phyloP scores from a whole-genome alignment of 2,329 filamentous ascomycete species.

The Fusarium globosum region DNA sequence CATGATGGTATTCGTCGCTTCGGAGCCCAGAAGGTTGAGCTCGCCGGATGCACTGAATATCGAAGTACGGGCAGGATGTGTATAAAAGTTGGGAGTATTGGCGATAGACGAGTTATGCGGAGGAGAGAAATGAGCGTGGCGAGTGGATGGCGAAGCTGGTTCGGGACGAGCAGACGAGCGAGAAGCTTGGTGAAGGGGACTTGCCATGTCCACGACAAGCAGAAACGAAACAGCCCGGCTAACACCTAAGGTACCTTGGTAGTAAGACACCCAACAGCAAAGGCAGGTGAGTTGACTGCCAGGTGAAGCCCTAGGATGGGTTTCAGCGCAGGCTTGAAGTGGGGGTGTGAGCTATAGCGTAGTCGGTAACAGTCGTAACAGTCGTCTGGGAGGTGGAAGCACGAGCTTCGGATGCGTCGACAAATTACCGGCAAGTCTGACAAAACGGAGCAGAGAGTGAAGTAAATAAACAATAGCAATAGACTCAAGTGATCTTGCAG shows the following conservation, averaged over 20 bases:
- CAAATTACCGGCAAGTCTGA: conserved; percentile 3
- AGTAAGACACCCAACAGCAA: conserved; percentile 12
- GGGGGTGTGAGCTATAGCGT: conserved; percentile 21
- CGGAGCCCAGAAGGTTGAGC: conserved; percentile 36
- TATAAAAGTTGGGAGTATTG: conserved; percentile 41
- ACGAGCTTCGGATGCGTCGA: conserved; percentile 26
- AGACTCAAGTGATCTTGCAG: conserved; percentile 15
- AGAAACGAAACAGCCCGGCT: conserved; percentile 2
- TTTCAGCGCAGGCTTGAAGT: conserved; percentile 27
- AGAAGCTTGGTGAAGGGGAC: conserved; percentile 40
- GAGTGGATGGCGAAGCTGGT: conserved; percentile 36
- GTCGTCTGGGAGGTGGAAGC: conserved; percentile 24
- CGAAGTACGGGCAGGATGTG: conserved; percentile 49
- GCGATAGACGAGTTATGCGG: conserved; percentile 25
- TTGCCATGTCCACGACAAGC: conserved; percentile 41
- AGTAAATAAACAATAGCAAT: neutral
- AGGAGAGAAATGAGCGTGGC: conserved; percentile 29
- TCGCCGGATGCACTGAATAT: conserved; percentile 63
- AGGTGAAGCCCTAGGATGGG: conserved; percentile 27
- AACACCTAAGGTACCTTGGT: neutral
- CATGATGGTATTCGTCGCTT: conserved; percentile 39
- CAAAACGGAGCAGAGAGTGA: neutral
- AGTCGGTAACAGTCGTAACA: conserved; percentile 22
- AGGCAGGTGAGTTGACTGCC: conserved; percentile 12
- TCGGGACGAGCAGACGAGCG: conserved; percentile 38